A percentile compares a stretch with the other conserved stretches of the same genome.
Evolutionary conservation across 83 land plant species (phyloP).

Genomic region (Diphasiastrum complanatum): DNA sequence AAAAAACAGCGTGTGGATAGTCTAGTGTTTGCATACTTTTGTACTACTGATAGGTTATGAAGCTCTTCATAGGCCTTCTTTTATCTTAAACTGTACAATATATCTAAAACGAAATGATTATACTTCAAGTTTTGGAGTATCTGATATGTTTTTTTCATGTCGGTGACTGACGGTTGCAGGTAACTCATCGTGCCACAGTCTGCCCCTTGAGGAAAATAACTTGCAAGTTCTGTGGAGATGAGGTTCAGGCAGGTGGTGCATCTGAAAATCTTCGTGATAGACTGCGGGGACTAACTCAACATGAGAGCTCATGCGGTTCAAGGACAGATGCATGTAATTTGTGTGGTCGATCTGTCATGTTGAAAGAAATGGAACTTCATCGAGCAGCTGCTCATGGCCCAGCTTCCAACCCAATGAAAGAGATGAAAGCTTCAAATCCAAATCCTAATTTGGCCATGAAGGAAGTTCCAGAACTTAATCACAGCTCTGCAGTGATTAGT

Average conservation of each 20-base stretch:
- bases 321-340: slow-evolving; percentile 78
- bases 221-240: slow-evolving; percentile 88
- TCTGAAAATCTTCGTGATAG: slow-evolving; percentile 63
- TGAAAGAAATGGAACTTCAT: slow-evolving; percentile 94
- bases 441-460: background rate
- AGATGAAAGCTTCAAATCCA: background rate
- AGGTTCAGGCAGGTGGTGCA: slow-evolving; percentile 77
- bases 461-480: background rate
- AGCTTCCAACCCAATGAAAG: slow-evolving; percentile 1
- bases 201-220: slow-evolving; percentile 70
- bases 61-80: too few species aligned
- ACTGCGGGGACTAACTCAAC: slow-evolving; percentile 66
- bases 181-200: slow-evolving; percentile 60
- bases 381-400: slow-evolving; percentile 65
- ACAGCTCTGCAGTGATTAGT: background rate
- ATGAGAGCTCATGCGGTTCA: slow-evolving; percentile 88
- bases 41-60: too few species aligned
- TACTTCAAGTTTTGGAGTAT: too few species aligned
- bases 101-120: too few species aligned
- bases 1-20: too few species aligned
- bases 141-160: background rate
- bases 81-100: too few species aligned
- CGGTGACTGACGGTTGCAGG: slow-evolving; percentile 37
- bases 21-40: too few species aligned
- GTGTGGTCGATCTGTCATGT: slow-evolving; percentile 83